Evolutionary conservation across 768 basidiomycete species (phyloP), one percentile per base, ranked within the genome.

Genomic region (Tubosaeta brunneosetosa): DNA sequence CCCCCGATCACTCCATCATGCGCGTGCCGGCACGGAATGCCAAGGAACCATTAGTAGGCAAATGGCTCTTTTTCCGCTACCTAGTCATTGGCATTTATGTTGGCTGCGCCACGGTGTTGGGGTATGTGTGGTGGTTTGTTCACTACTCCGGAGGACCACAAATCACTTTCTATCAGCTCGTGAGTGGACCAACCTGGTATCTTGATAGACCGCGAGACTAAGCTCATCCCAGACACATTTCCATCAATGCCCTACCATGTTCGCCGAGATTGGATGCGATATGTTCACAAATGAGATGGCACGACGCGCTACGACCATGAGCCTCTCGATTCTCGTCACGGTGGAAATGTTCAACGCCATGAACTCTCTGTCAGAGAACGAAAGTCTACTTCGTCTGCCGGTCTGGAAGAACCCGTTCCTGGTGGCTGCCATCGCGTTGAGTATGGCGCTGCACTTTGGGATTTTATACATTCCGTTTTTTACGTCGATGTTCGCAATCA

Each of bases 111-210:
- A 98, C 95, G 25, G 95, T 99, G 25, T 92, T 88, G 60, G 95
- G 94, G 44, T 99, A 99, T 65, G 95, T 93, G 0, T 99, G 95
- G 95, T 98, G 95, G 95, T 99, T 99, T 75, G 75, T 95, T 63
- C 88, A 85, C 70, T 97, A 97, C 69, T 63, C 78, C 14, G 87
- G 80, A 43, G 95, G 95, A 1, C 95, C 95, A 5, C 91, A 94
- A 65, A 97, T 99, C 63, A 79, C 89, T 3, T 97, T 89, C 77
- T 76, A 91, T 64, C 91, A 99, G 71, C 75, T 99, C 56, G 94
- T 97, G 61, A 65, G 90, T 79, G 26, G 16, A 47, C 32, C n/a
- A 46, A 22, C 22, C 22, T 22, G 33, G 42, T 38, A 22, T 5
- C 11, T 47, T n/a, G 42, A 31, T 34, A 19, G 13, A 48, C 44